Conservation (phyloP, 2,329 filamentous ascomycete species). For the Fusarium metavorans region DNA sequence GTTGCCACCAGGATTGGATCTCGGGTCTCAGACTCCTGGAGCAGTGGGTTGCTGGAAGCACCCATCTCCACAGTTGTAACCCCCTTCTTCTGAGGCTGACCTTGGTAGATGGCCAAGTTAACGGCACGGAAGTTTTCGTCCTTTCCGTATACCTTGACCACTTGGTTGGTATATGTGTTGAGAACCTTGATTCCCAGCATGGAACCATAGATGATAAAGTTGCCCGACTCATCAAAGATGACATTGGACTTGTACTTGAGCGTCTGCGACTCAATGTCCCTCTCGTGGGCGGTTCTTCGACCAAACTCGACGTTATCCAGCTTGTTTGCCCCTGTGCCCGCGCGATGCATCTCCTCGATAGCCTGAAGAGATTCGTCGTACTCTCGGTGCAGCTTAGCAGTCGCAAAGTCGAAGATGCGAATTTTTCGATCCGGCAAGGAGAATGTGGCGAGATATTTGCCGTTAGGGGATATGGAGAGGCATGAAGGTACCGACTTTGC, state of each 20-base stretch:
- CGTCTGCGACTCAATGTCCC: slow-evolving; percentile 80
- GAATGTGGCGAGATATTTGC: slow-evolving; percentile 86
- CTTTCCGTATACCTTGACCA: slow-evolving; percentile 89
- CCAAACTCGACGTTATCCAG: slow-evolving; percentile 94
- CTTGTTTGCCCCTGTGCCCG: slow-evolving; percentile 83
- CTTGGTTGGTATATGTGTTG: slow-evolving; percentile 93
- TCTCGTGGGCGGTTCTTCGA: slow-evolving; percentile 85
- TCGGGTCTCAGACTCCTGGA: slow-evolving; percentile 90
- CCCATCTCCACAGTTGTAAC: slow-evolving; percentile 97
- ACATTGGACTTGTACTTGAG: slow-evolving; percentile 82
- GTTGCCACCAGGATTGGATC: slow-evolving; percentile 92
- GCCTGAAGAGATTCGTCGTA: slow-evolving; percentile 95
- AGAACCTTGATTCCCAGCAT: slow-evolving; percentile 94
- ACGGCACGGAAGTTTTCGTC: slow-evolving; percentile 90
- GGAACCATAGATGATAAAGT: slow-evolving; percentile 95
- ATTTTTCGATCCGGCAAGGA: slow-evolving; percentile 96
- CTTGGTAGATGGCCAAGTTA: slow-evolving; percentile 90
- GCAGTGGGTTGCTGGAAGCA: slow-evolving; percentile 89
- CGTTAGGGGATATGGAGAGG: slow-evolving; percentile 86
- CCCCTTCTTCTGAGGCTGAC: slow-evolving; percentile 92
- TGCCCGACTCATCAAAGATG: slow-evolving; percentile 93
- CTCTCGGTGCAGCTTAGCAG: slow-evolving; percentile 87
- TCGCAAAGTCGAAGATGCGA: slow-evolving; percentile 90
- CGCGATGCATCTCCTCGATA: slow-evolving; percentile 94
- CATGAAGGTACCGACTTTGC: slow-evolving; percentile 86